phyloP scores from a whole-genome alignment of 805 yeast genomes.

The Saccharomyces kudriavzevii region DNA sequence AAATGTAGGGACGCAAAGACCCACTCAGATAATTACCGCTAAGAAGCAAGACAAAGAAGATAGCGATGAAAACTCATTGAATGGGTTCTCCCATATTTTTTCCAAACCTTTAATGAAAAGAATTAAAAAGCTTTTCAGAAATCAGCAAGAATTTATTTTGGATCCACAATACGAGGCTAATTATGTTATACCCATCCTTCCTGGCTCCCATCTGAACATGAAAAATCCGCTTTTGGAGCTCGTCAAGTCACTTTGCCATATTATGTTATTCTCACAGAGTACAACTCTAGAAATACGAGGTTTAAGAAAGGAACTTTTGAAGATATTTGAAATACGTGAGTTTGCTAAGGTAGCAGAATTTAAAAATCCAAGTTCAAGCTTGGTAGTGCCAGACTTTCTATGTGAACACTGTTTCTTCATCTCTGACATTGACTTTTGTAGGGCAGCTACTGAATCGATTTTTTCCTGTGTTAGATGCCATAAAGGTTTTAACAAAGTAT shows the following conservation, averaged over 20 bases:
- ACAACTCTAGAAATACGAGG: constrained; percentile 66
- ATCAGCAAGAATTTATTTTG: constrained; percentile 65
- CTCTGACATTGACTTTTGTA: constrained; percentile 75
- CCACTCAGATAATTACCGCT: constrained; percentile 58
- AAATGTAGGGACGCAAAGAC: constrained; percentile 47
- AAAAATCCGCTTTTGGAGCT: constrained; percentile 73
- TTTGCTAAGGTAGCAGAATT: constrained; percentile 71
- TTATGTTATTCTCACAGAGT: constrained; percentile 56
- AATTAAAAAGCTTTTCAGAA: constrained; percentile 52
- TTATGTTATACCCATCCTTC: constrained; percentile 64
- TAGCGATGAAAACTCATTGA: constrained; percentile 32
- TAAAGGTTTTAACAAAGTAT: constrained; percentile 52
- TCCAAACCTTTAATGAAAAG: constrained; percentile 60
- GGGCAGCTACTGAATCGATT: constrained; percentile 41
- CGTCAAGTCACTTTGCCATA: constrained; percentile 66
- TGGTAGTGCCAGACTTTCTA: constrained; percentile 56
- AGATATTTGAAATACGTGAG: constrained; percentile 72
- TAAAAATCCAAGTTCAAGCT: constrained; percentile 62
- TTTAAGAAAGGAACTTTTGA: constrained; percentile 65
- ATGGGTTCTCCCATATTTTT: constrained; percentile 48
- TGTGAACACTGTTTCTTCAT: constrained; percentile 75
- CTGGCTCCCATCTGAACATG: constrained; percentile 58
- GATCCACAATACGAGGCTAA: constrained; percentile 56
- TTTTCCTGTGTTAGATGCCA: constrained; percentile 66
- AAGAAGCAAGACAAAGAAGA: constrained; percentile 27